Conservation (phyloP, 805 yeast species). For the Grigorovia jiainica region DNA sequence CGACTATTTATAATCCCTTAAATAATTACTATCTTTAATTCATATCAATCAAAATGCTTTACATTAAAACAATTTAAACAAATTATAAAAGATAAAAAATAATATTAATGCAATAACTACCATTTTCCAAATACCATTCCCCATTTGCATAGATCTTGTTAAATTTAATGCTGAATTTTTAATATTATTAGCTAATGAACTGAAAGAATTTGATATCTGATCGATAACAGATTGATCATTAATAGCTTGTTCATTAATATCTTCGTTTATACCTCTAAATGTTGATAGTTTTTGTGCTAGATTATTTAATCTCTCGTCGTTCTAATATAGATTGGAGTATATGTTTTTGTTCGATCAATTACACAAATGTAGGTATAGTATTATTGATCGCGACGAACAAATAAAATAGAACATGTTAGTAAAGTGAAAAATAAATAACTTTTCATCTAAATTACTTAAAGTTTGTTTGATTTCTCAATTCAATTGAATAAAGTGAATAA, state of each 20-base stretch:
- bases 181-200: conserved; percentile 39
- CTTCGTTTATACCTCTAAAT: conserved; percentile 56
- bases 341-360: no score
- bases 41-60: no score
- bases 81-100: conserved; percentile 48
- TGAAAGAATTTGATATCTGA: conserved; percentile 42
- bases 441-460: no score
- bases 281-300: conserved; percentile 58
- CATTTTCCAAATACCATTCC: conserved; percentile 50
- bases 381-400: no score
- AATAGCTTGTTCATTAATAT: conserved; percentile 54
- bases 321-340: conserved; percentile 30
- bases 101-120: conserved; percentile 46
- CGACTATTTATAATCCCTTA: background rate
- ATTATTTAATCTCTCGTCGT: conserved; percentile 52
- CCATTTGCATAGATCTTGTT: conserved; percentile 46
- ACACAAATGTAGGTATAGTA: no score
- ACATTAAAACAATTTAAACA: conserved; percentile 43
- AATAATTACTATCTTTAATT: no score
- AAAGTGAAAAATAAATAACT: no score
- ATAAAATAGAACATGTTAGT: no score
- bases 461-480: no score
- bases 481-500: no score
- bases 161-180: conserved; percentile 43
- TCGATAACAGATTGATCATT: conserved; percentile 38